These are phyloP conservation scores for Blastobotrys petasosporus DNA, from an alignment of 1,139 yeast species.

Conservation along the genomic window DNA sequence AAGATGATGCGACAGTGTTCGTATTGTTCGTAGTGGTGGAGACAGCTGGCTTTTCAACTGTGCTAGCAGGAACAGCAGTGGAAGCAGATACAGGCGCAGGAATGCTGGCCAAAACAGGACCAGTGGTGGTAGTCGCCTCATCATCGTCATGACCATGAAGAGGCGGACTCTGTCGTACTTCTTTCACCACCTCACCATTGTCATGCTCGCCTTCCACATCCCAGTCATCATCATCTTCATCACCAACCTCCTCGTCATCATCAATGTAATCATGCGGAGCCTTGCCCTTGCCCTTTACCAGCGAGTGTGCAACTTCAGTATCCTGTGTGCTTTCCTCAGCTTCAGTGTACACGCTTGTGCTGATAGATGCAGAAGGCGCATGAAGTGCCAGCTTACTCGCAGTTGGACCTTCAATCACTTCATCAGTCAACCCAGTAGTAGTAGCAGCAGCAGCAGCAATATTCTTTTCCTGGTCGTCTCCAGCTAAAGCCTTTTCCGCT, in stretches of 20 bases:
- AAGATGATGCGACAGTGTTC: too few species aligned
- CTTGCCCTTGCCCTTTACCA: slow-evolving; percentile 5
- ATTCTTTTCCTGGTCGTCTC: too few species aligned
- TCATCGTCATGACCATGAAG: too few species aligned
- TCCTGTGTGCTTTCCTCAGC: too few species aligned
- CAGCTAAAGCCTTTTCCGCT: background rate
- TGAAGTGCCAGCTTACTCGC: too few species aligned
- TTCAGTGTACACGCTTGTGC: too few species aligned
- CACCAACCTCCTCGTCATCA: slow-evolving; percentile 11
- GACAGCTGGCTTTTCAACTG: slow-evolving; percentile 2
- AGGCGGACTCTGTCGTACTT: slow-evolving; percentile 1
- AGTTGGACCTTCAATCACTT: slow-evolving; percentile 3
- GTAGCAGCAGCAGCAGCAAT: slow-evolving; percentile 1
- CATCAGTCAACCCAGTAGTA: slow-evolving; percentile 1
- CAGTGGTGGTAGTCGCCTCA: too few species aligned
- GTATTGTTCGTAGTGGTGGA: slow-evolving; percentile 3
- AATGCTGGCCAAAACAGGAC: too few species aligned
- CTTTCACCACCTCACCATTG: background rate
- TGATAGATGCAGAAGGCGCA: too few species aligned
- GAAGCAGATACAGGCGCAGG: background rate
- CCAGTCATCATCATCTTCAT: slow-evolving; percentile 9
- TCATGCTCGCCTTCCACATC: slow-evolving; percentile 3
- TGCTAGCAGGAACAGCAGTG: background rate
- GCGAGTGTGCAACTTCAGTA: too few species aligned
- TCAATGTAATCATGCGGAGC: background rate